Evolutionary conservation across 2,329 filamentous ascomycete genomes (phyloP).

Genomic region (Microsporum ferrugineum): DNA sequence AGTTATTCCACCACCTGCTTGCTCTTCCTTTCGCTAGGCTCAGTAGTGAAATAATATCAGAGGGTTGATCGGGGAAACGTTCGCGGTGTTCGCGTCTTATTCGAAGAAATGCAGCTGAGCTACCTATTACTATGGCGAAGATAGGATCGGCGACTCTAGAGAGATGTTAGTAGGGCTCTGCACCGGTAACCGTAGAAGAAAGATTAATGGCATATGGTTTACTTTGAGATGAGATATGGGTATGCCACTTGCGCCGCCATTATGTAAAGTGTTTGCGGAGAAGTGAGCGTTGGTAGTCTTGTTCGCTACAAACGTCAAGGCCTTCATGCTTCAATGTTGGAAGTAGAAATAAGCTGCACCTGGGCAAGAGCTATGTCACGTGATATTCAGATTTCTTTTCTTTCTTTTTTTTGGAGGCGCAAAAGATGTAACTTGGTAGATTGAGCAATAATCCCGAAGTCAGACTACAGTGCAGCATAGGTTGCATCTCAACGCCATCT

Average conservation of each 20-base stretch:
- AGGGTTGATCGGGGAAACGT: conserved; percentile 29
- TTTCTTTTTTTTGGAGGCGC: no score
- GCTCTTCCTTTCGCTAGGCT: conserved; percentile 23
- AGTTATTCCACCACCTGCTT: conserved; percentile 32
- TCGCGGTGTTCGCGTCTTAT: conserved; percentile 45
- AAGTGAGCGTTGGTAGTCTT: not conserved
- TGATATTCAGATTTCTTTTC: no score
- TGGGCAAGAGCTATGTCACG: not conserved
- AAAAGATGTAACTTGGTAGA: no score
- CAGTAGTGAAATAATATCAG: conserved; percentile 23
- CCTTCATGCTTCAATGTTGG: not conserved
- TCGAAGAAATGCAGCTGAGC: conserved; percentile 42
- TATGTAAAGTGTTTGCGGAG: not conserved
- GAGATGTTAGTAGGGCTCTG: conserved; percentile 15
- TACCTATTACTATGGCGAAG: conserved; percentile 44
- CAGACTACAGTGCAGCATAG: no score
- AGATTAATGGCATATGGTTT: not conserved
- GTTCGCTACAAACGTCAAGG: not conserved
- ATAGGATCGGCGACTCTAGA: conserved; percentile 42
- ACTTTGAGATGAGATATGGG: conserved; percentile 10
- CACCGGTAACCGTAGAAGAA: not conserved
- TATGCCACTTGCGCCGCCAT: conserved; percentile 6
- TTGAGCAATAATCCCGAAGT: no score
- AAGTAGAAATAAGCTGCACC: not conserved
- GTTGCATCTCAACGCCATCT: no score